A percentile compares a stretch with the other conserved stretches of the same genome.
Evolutionary conservation across 108 stramenopile genomes (phyloP).

Genomic region (Cyclotella choctawhatcheeana): DNA sequence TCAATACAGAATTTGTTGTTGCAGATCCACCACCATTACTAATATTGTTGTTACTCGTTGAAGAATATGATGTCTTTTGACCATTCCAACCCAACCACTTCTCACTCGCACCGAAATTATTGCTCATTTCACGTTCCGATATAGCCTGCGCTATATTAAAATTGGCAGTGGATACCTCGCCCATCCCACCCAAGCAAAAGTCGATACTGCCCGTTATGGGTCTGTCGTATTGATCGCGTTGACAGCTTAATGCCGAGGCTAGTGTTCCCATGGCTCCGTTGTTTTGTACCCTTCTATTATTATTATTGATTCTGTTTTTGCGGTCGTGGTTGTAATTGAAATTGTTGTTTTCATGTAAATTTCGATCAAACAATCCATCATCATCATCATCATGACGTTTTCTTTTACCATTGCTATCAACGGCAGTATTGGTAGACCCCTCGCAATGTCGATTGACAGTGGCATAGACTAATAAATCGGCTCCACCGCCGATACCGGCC

Average conservation of each 20-base stretch:
- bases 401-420: neutral
- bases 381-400: neutral
- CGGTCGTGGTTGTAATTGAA: too few species aligned
- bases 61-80: too few species aligned
- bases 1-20: neutral
- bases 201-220: conserved; percentile 54
- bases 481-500: conserved; percentile 41
- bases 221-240: conserved; percentile 55
- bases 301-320: too few species aligned
- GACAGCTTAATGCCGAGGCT: conserved; percentile 49
- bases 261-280: conserved; percentile 32
- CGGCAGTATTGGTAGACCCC: conserved; percentile 2
- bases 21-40: neutral
- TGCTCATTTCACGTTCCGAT: neutral
- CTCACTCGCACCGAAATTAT: conserved; percentile 16
- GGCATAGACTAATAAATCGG: conserved; percentile 47
- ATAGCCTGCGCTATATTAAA: conserved; percentile 32
- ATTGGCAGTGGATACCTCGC: conserved; percentile 14
- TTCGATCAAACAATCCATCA: neutral
- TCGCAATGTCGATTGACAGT: conserved; percentile 53
- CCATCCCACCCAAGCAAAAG: conserved; percentile 50
- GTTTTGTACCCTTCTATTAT: neutral
- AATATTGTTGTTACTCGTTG: too few species aligned
- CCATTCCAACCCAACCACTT: conserved; percentile 42
- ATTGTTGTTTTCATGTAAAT: neutral